Base-by-base conservation (phyloP, 345 rosid genomes). In the Triadica sebifera region DNA sequence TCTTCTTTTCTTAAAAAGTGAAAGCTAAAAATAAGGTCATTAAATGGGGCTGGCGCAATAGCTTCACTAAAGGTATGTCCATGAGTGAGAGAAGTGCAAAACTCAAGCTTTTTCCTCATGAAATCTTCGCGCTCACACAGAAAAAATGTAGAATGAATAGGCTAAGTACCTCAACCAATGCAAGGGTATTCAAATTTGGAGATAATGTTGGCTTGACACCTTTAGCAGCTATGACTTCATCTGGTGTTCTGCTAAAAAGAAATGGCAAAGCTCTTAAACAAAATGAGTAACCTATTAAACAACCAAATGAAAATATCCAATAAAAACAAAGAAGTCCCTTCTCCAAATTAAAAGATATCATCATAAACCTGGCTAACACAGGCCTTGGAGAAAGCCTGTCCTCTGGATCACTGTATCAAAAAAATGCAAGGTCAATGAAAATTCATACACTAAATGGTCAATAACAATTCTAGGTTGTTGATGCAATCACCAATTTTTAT, bases 141-240 rank as follows among this genome's bases (percentile, higher is more conserved):
- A 20, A 52, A 24, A 29, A 39, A 25, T 22, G 38, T 8, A 20
- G 24, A 64, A 62, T 49, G 20, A 62, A 49, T 52, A 8, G 8
- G 43, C 50, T 49, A 75, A 70, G 68, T 69, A 94, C 98, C 97
- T 94, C 97, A 56, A 94, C 87, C 71, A 92, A 68, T 22, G 97
- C 96, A 69, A 94, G 96, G 68, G 97, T 94, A 73, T 92, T 86
- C 47, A 94, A 85, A 86, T 94, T 94, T 65, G 98, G 95, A 75
- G 98, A 94, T 74, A 94, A 82, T 15, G 94, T 87, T 70, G 98
- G 98, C 79, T 94, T 92, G 78, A 94, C 98, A 66, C 98, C 98
- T 90, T 87, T 92, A 73, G 98, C 97, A 68, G 97, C 97, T 78
- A 94, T 73, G 82, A 94, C 97, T 86, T 94, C 98, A 17, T 92